A percentile compares a stretch with the other conserved stretches of the same genome.
Evolutionary conservation across 2,329 filamentous ascomycete species (phyloP).

Genomic region (Paecilomyces variotii): DNA sequence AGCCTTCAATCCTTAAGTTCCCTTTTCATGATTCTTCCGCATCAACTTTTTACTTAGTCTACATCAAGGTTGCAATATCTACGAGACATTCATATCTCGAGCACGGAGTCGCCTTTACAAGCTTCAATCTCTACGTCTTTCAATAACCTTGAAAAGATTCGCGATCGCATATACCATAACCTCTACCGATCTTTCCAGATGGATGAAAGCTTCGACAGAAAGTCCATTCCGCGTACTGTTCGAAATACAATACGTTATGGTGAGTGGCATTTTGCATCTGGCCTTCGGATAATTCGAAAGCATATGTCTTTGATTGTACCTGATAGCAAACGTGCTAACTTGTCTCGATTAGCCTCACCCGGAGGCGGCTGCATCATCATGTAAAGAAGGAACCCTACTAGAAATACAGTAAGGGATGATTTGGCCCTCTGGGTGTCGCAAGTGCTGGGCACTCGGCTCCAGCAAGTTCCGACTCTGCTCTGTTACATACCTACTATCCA

Average conservation of each 20-base stretch:
- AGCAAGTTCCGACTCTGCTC: no score
- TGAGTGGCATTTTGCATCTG: neutral
- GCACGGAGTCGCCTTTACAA: no score
- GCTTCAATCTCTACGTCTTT: no score
- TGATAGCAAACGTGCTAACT: conserved; percentile 3
- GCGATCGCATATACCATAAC: no score
- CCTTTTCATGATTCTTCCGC: neutral
- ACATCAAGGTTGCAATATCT: neutral
- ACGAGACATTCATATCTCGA: no score
- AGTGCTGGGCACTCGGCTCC: no score
- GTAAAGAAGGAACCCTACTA: conserved; percentile 8
- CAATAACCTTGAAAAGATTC: no score
- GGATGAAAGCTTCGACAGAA: neutral
- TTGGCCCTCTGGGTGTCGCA: neutral
- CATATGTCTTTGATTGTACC: neutral
- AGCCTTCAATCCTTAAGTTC: neutral
- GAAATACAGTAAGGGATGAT: neutral
- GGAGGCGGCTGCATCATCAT: conserved; percentile 24
- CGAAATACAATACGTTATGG: neutral
- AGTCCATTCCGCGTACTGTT: neutral
- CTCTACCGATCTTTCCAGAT: neutral
- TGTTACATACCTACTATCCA: no score
- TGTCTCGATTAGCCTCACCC: conserved; percentile 12
- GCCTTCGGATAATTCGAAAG: neutral
- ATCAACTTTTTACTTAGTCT: neutral